Base-by-base conservation (phyloP, 1,284 basidiomycete species). In the Sanghuangporus baumii region DNA sequence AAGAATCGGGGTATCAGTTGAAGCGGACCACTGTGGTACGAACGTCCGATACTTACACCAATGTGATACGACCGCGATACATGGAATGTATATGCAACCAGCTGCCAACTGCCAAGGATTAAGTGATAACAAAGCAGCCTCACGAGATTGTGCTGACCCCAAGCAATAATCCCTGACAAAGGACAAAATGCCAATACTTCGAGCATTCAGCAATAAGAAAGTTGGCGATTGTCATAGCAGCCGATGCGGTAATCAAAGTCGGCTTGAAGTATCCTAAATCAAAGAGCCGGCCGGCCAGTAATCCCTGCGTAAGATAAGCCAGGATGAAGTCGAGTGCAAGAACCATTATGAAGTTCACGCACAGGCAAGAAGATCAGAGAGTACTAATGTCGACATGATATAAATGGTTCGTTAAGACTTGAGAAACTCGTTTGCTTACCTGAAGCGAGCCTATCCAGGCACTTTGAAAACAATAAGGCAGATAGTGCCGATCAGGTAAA, bases 141-240 rank as follows among this genome's bases (percentile, higher is more conserved):
- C 4, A 16, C 50, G 41, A 48, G 18, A 34, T 36, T 54, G 26
- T n/a, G 55, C 76, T 58, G 66, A 82, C 81, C 6, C 82, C 82
- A 57, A 78, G 74, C 9, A 74, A 71, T 43, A 84, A 67, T 1
- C 83, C 83, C 68, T 85, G 83, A 66, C 80, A 82, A 0, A 85
- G 72, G 2, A 85, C 63, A 64, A 84, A 81, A 20, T 87, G 85
- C 78, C 81, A 87, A 68, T 85, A 87, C 65, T 77, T 61, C 8
- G 71, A 79, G 61, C 83, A 83, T 71, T 86, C 71, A 0, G 80
- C 81, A 12, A 81, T 75, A 55, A 87, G 75, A 68, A 87, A 82
- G 1, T 83, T 80, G 23, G 79, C 76, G 6, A 76, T 66, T 3
- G 85, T 71, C 36, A 86, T 75, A 9, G 82, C 58, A 3, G 68